Conservation (phyloP, 495 filamentous ascomycete species). For the Diplogelasinospora grovesii region DNA sequence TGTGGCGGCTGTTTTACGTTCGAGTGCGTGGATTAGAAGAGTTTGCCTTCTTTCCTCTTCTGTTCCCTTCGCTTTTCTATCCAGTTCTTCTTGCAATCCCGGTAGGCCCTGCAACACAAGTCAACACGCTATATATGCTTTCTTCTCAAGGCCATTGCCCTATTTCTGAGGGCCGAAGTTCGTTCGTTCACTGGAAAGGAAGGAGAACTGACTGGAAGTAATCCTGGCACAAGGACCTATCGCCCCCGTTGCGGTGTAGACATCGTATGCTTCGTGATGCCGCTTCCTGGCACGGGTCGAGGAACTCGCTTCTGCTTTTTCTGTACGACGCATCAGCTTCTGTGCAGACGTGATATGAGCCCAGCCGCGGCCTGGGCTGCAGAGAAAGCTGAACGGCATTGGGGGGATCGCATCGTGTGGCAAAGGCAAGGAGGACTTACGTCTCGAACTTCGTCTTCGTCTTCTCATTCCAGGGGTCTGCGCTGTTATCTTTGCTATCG, state of each 20-base stretch:
- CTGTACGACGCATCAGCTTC: constrained; percentile 36
- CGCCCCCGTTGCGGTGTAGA: constrained; percentile 76
- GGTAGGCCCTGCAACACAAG: constrained; percentile 62
- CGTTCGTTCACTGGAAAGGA: background rate
- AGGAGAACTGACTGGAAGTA: constrained; percentile 77
- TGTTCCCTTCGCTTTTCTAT: constrained; percentile 29
- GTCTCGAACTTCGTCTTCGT: constrained; percentile 39
- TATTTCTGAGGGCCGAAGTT: background rate
- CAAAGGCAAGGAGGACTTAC: constrained; percentile 18
- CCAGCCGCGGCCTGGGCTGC: background rate
- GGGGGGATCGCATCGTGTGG: too few relatives aligned
- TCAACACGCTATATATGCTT: background rate
- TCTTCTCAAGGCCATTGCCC: background rate
- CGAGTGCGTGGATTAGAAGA: too few relatives aligned
- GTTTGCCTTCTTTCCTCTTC: constrained; percentile 16
- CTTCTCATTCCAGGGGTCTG: constrained; percentile 35
- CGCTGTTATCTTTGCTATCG: too few relatives aligned
- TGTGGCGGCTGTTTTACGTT: too few relatives aligned
- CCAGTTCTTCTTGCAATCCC: constrained; percentile 92
- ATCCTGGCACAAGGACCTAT: constrained; percentile 80
- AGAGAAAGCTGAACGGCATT: too few relatives aligned
- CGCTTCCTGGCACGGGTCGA: constrained; percentile 93
- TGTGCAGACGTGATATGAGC: background rate
- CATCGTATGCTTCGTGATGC: constrained; percentile 79
- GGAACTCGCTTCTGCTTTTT: constrained; percentile 77